These are phyloP conservation scores for Chimonanthus praecox DNA, from an alignment of 164 flowering plant genomes.

Conservation along the genomic window DNA sequence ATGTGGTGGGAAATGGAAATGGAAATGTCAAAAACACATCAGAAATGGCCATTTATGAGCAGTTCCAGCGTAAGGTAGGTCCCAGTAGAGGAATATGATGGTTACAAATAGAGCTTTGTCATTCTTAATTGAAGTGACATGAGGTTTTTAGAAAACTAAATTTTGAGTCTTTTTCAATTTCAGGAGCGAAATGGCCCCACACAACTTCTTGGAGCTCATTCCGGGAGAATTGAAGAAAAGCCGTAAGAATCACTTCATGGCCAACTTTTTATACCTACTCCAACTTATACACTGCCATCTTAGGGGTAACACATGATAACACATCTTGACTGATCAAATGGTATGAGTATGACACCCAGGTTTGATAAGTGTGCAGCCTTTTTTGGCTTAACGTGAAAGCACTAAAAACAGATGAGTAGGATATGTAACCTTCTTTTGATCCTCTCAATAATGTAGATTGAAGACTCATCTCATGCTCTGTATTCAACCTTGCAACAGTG, in stretches of 20 bases:
- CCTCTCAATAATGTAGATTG: too few relatives aligned
- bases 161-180: slow-evolving; percentile 2
- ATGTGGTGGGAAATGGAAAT: slow-evolving; percentile 32
- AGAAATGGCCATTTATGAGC: slow-evolving; percentile 76
- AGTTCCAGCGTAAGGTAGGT: slow-evolving; percentile 60
- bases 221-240: slow-evolving; percentile 14
- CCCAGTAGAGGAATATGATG: background rate
- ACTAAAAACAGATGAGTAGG: too few relatives aligned
- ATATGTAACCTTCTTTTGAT: too few relatives aligned
- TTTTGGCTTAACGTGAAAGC: too few relatives aligned
- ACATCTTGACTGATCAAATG: too few relatives aligned
- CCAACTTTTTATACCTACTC: too few relatives aligned
- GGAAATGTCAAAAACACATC: slow-evolving; percentile 40
- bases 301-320: background rate
- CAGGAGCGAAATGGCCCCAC: slow-evolving; percentile 16
- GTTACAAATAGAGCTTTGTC: background rate
- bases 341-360: too few relatives aligned
- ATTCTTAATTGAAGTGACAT: background rate
- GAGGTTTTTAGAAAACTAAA: background rate
- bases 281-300: background rate
- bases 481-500: too few relatives aligned
- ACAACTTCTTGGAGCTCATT: slow-evolving; percentile 14
- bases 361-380: too few relatives aligned
- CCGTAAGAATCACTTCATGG: slow-evolving; percentile 17
- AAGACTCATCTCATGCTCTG: too few relatives aligned